Evolutionary conservation across 2,329 filamentous ascomycete genomes (phyloP), one percentile per base, ranked within the genome.

Genomic region (Dichotomopilus funicola): DNA sequence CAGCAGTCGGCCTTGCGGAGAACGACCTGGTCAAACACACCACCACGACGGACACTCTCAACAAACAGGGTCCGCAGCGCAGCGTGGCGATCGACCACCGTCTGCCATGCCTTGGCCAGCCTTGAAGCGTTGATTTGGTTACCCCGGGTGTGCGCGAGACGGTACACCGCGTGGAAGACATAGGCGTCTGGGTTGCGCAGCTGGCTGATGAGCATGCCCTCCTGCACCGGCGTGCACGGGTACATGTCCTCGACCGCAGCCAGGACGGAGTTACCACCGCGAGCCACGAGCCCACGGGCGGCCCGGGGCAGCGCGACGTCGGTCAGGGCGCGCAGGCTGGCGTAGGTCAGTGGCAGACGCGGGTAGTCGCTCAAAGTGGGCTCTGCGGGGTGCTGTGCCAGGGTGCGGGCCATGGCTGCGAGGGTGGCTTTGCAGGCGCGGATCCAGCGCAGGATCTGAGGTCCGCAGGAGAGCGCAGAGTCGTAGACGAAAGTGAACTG

Each of bases 361-460:
- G 62, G 62, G 37, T 61, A 64, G 56, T 65, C 64, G 57, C 62
- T 65, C 38, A 65, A 51, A 8, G 64, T 65, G 10, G 64, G 64
- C 47, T 60, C 55, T 5, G 49, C 42, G 9, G 55, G 34, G 7
- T 47, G 57, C 11, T 52, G 50, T 19, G 53, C 31, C 5, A 64
- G 59, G 19, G 33, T 41, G 2, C 10, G 48, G 13, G 57, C 38
- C 55, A 61, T 63, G 8, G 54, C 41, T 46, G 57, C 53, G 27
- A 64, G 57, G 4, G 46, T 61, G 38, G 9, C 35, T 37, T 57
- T 57, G 57, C 60, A 63, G 43, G 40, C 31, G 34, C 5, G 31
- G 37, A 64, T 58, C 63, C 63, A 64, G 6, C 31, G 44, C 35
- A 46, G 55, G 38, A 63, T 47, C 6, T 59, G 50, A 12, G n/a